phyloP scores from a whole-genome alignment of 2,329 filamentous ascomycete genomes.

The Coniochaeta pulveracea region DNA sequence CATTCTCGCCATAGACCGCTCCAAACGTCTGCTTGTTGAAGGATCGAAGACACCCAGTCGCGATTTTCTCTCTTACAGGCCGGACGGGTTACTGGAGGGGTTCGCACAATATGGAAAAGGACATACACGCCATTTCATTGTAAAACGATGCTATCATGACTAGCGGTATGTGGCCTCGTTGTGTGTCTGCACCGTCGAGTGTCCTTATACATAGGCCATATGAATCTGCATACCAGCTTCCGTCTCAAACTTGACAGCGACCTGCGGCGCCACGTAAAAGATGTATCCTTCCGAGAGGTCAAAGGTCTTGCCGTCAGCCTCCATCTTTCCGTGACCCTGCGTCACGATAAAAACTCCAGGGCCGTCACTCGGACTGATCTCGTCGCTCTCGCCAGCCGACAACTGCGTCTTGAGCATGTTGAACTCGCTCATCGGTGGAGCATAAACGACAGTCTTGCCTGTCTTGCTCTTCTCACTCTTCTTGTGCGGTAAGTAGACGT shows the following conservation, averaged over 20 bases:
- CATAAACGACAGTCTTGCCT: constrained; percentile 52
- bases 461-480: constrained; percentile 37
- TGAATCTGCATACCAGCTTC: constrained; percentile 22
- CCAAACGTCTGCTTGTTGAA: too few species aligned
- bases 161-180: too few species aligned
- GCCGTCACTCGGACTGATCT: constrained; percentile 40
- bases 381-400: constrained; percentile 45
- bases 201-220: constrained; percentile 21
- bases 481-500: constrained; percentile 41
- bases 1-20: too few species aligned
- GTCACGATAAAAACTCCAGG: constrained; percentile 54
- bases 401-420: constrained; percentile 52
- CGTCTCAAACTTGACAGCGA: constrained; percentile 19
- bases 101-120: too few species aligned
- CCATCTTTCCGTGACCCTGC: constrained; percentile 44
- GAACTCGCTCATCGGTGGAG: constrained; percentile 62
- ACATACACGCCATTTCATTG: too few species aligned
- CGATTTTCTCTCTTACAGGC: too few species aligned
- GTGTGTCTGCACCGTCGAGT: neutral
- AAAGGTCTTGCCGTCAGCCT: constrained; percentile 37
- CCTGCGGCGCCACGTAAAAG: constrained; percentile 53
- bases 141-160: too few species aligned
- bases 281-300: constrained; percentile 50
- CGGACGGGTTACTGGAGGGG: too few species aligned
- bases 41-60: too few species aligned